Percentiles rank a stretch among this genome's conserved stretches.
These are phyloP conservation scores for Fusarium hainanense DNA, from an alignment of 2,329 filamentous ascomycete species.

Conservation along the genomic window DNA sequence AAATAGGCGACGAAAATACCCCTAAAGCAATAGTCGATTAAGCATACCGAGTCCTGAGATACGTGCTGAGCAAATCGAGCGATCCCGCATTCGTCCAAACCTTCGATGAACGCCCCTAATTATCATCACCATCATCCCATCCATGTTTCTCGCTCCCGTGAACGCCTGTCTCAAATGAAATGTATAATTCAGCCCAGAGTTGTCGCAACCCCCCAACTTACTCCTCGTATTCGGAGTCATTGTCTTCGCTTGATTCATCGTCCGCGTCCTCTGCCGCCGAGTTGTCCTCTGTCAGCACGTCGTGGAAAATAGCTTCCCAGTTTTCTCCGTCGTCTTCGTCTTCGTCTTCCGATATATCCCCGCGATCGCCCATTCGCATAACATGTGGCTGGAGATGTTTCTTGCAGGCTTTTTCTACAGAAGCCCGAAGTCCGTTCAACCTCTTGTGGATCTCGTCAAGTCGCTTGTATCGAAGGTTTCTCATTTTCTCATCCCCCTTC, in stretches of 20 bases:
- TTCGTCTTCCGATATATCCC: not conserved
- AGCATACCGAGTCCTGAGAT: constrained; percentile 7
- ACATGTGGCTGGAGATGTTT: constrained; percentile 6
- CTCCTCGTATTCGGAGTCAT: constrained; percentile 23
- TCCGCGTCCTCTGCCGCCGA: constrained; percentile 5
- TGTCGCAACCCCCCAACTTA: not conserved
- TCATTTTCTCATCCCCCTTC: constrained; percentile 19
- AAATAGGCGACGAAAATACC: constrained; percentile 32
- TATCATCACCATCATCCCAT: not conserved
- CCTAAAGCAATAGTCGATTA: constrained; percentile 19
- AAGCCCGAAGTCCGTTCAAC: constrained; percentile 5
- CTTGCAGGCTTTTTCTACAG: constrained; percentile 27
- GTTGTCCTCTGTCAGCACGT: not conserved
- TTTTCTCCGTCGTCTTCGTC: not conserved
- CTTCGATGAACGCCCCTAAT: not conserved
- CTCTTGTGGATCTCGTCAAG: not conserved
- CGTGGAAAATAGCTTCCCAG: not conserved
- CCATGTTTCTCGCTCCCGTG: not conserved
- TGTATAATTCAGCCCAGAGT: not conserved
- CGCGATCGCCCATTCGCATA: not conserved
- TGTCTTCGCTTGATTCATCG: constrained; percentile 15
- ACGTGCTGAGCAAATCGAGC: not conserved
- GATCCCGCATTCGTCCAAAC: not conserved
- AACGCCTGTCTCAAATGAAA: not conserved
- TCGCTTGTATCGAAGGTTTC: not conserved